Evolutionary conservation across 345 rosid genomes (phyloP), one percentile per base, ranked within the genome.

Genomic region (Eucalyptus curtisii): DNA sequence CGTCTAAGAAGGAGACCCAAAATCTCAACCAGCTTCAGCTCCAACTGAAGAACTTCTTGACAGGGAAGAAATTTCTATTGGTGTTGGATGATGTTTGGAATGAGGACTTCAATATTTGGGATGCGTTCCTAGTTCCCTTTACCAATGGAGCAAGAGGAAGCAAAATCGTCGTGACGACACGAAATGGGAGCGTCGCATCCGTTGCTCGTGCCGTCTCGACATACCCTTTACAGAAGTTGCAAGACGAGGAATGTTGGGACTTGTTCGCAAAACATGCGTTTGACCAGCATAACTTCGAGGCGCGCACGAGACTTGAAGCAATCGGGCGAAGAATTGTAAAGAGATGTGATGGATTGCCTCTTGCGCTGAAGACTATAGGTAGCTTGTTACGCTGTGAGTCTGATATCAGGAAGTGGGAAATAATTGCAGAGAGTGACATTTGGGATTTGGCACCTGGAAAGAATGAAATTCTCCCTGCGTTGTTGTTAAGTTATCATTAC

Each of bases 21-120:
- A 86, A 88, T 16, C 47, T 55, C 49, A 50, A 88, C 31, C 13
- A 1, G 19, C 89, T 91, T 71, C 90, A 88, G 40, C 55, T 4
- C 4, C 44, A 55, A 0, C 27, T 91, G 88, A 55, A 84, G 52
- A 1, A 88, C 37, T 55, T 81, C 11, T 64, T 94, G n/a, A 68
- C 49, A 11, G 89, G 91, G 49, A 93, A 90, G 89, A 91, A 91
- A 42, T 93, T 93, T 61, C 68, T 93, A 17, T 81, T 93, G 10
- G 89, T 93, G 64, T 52, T 94, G n/a, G 94, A 93, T 90, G 94
- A 92, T 88, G 49, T 92, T 42, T 92, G 95, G 96, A 90, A 91
- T 48, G 90, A 87, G 37, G 87, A 76, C n/a, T 89, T 1, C 7
- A 68, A 59, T 1, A 3, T 33, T 10, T 89, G 90, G 90, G 4